A percentile compares a stretch with the other conserved stretches of the same genome.
phyloP scores from a whole-genome alignment of 441 rosid genomes.

The Gossypium gossypioides region DNA sequence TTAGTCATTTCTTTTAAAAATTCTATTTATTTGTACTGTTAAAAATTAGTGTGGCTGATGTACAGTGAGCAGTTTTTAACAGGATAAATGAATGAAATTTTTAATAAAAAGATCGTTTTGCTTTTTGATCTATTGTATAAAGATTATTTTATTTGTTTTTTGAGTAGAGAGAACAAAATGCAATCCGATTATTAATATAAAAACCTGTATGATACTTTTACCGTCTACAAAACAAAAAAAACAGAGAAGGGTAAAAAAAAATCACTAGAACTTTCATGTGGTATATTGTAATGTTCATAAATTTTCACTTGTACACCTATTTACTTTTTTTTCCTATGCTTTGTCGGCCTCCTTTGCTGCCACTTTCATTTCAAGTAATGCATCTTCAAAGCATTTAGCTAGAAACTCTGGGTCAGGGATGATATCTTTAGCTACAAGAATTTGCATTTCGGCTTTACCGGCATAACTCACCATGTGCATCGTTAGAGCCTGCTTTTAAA shows the following conservation, averaged over 20 bases:
- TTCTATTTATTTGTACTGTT: too few relatives aligned
- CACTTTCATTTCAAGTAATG: conserved; percentile 45
- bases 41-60: too few relatives aligned
- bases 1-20: too few relatives aligned
- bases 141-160: too few relatives aligned
- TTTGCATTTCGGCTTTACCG: conserved; percentile 48
- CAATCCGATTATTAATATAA: too few relatives aligned
- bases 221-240: background rate
- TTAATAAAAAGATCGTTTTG: too few relatives aligned
- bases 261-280: background rate
- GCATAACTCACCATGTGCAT: conserved; percentile 66
- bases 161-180: too few relatives aligned
- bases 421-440: conserved; percentile 51
- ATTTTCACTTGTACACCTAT: background rate
- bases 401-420: conserved; percentile 56
- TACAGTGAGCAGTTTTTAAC: too few relatives aligned
- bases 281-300: background rate
- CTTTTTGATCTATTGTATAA: too few relatives aligned
- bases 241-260: background rate
- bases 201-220: too few relatives aligned
- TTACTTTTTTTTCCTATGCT: background rate
- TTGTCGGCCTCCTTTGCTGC: conserved; percentile 22
- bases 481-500: conserved; percentile 34
- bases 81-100: too few relatives aligned
- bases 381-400: conserved; percentile 48